phyloP scores from a whole-genome alignment of 139 green algal species.

The Limnomonas spitsbergensis region DNA sequence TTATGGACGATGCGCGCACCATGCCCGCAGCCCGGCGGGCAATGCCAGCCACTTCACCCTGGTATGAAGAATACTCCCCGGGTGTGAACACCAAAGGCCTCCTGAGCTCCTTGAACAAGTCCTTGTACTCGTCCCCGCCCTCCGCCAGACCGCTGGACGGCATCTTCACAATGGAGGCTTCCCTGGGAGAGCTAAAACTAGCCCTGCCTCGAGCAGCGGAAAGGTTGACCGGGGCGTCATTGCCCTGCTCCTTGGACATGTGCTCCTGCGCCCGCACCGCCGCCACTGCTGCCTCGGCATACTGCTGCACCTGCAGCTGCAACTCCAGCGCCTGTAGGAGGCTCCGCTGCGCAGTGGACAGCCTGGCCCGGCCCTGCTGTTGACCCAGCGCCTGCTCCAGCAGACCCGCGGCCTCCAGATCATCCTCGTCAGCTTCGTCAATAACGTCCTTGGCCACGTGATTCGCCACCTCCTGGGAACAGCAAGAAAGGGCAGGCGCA shows the following conservation, averaged over 20 bases:
- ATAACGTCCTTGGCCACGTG: neutral
- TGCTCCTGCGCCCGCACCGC: neutral
- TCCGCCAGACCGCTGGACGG: neutral
- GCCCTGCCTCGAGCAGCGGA: too few relatives aligned
- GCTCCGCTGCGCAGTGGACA: conserved; percentile 7
- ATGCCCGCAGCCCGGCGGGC: neutral
- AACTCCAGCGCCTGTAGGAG: conserved; percentile 2
- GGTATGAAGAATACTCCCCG: neutral
- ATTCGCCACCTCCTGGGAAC: neutral
- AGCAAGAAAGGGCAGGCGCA: too few relatives aligned
- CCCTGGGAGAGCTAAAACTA: too few relatives aligned
- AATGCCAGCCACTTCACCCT: neutral
- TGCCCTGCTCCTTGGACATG: neutral
- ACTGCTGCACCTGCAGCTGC: conserved; percentile 6
- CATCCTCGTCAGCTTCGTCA: neutral
- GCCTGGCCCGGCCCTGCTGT: neutral
- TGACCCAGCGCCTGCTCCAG: neutral
- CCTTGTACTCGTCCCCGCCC: neutral
- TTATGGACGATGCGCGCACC: neutral
- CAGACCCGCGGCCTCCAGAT: neutral
- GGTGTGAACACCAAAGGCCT: too few relatives aligned
- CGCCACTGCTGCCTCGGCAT: neutral
- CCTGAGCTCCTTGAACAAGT: neutral
- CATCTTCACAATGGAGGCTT: neutral
- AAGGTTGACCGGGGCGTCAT: neutral